phyloP scores from a whole-genome alignment of 108 stramenopile genomes.

The Stephanodiscus triporus region DNA sequence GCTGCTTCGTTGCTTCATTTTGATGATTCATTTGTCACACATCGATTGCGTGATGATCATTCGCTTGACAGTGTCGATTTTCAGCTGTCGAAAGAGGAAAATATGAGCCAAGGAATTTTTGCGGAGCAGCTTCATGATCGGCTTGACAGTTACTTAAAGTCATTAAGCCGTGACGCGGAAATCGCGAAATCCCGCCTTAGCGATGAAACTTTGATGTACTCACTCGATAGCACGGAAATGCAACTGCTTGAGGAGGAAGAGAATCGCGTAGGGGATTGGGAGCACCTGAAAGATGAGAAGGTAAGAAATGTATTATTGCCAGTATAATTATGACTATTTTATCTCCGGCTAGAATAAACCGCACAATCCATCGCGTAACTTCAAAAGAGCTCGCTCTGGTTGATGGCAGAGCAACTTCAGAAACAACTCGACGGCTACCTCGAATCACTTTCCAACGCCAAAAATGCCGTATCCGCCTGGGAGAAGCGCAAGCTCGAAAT shows the following conservation, averaged over 20 bases:
- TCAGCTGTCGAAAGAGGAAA: background rate
- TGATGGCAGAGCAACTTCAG: background rate
- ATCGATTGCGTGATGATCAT: background rate
- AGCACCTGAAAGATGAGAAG: background rate
- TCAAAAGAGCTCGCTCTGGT: background rate
- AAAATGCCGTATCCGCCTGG: background rate
- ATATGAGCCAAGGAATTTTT: background rate
- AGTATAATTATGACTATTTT: background rate
- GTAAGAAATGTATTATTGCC: background rate
- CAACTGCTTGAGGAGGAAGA: background rate
- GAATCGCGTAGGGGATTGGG: background rate
- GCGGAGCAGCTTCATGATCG: background rate
- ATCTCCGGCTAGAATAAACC: background rate
- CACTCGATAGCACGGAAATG: background rate
- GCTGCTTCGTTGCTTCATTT: background rate
- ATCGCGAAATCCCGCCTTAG: background rate
- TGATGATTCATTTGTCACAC: background rate
- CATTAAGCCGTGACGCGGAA: too few relatives aligned
- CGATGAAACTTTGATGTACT: background rate
- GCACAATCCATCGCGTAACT: background rate
- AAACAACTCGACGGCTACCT: slow-evolving; percentile 1
- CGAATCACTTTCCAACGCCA: background rate
- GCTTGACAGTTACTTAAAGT: too few relatives aligned
- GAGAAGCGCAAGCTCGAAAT: background rate
- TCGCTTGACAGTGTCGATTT: background rate